Conservation (phyloP, 2,329 filamentous ascomycete genomes). For the Colletotrichum filicis region DNA sequence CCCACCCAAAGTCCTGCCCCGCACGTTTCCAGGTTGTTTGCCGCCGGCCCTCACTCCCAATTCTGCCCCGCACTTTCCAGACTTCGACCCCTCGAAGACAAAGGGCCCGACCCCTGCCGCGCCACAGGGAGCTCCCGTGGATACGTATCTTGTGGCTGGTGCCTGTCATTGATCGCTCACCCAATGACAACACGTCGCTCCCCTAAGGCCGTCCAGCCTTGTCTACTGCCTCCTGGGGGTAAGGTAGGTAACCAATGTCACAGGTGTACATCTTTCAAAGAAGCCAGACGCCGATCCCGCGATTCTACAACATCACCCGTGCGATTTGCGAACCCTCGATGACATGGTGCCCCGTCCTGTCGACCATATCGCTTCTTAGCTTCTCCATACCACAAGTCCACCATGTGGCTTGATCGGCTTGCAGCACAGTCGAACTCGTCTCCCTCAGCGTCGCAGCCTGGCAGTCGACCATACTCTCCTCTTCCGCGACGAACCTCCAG, state of each 20-base stretch:
- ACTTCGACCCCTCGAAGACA: not conserved
- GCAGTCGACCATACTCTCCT: slow-evolving; percentile 78
- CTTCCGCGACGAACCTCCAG: slow-evolving; percentile 74
- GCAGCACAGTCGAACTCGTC: slow-evolving; percentile 74
- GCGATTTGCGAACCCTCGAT: not conserved
- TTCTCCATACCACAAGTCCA: slow-evolving; percentile 26
- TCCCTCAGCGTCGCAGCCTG: slow-evolving; percentile 61
- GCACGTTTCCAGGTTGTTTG: slow-evolving; percentile 26
- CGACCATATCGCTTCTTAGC: slow-evolving; percentile 30
- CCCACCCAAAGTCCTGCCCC: slow-evolving; percentile 18
- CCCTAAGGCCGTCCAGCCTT: slow-evolving; percentile 20
- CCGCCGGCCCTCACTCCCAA: slow-evolving; percentile 10
- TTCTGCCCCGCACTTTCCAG: slow-evolving; percentile 21
- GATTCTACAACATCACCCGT: not conserved
- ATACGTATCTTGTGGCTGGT: slow-evolving; percentile 14
- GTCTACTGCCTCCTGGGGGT: slow-evolving; percentile 5
- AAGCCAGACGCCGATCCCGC: not conserved
- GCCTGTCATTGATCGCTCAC: not conserved
- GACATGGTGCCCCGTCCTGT: slow-evolving; percentile 13
- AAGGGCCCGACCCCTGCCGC: slow-evolving; percentile 16
- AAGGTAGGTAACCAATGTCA: not conserved
- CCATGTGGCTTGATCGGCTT: slow-evolving; percentile 93
- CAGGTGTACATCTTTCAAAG: slow-evolving; percentile 17
- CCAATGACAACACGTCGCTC: slow-evolving; percentile 27
- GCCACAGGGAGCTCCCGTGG: slow-evolving; percentile 12